A percentile compares a stretch with the other conserved stretches of the same genome.
phyloP scores from a whole-genome alignment of 495 filamentous ascomycete species.

The Aspergillus funiculosus region DNA sequence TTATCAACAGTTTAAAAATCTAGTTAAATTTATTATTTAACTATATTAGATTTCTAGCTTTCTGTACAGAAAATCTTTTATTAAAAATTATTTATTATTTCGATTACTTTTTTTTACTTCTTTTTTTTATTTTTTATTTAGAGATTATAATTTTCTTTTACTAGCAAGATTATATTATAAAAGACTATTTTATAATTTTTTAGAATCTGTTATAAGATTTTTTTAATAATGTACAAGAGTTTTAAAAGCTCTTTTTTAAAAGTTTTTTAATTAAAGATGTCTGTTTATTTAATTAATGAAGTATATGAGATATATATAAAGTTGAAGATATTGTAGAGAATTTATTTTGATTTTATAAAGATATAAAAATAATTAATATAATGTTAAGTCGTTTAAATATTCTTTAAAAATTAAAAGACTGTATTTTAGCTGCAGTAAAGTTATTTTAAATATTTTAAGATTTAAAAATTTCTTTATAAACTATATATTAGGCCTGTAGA shows the following conservation, averaged over 20 bases:
- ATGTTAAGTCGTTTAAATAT: no score
- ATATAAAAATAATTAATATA: no score
- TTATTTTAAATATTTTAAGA: no score
- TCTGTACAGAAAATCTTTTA: not conserved
- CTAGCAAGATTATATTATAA: not conserved
- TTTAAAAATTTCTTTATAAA: no score
- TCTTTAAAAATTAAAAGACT: slow-evolving; percentile 1
- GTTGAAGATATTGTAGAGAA: no score
- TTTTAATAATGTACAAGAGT: not conserved
- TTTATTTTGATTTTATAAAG: no score
- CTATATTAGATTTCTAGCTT: not conserved
- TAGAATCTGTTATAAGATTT: not conserved
- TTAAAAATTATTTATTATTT: not conserved
- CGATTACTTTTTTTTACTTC: no score
- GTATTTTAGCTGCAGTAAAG: no score
- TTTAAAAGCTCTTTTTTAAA: not conserved
- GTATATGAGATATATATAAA: not conserved
- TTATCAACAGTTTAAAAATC: not conserved
- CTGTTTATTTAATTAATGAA: slow-evolving; percentile 1
- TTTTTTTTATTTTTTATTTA: not conserved
- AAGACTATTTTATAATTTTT: not conserved
- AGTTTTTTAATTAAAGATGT: slow-evolving; percentile 1
- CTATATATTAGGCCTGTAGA: not conserved
- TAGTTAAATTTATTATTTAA: not conserved
- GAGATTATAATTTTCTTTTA: not conserved